These are phyloP conservation scores for Beauveria caledonica DNA, from an alignment of 2,329 filamentous ascomycete species.

Conservation along the genomic window DNA sequence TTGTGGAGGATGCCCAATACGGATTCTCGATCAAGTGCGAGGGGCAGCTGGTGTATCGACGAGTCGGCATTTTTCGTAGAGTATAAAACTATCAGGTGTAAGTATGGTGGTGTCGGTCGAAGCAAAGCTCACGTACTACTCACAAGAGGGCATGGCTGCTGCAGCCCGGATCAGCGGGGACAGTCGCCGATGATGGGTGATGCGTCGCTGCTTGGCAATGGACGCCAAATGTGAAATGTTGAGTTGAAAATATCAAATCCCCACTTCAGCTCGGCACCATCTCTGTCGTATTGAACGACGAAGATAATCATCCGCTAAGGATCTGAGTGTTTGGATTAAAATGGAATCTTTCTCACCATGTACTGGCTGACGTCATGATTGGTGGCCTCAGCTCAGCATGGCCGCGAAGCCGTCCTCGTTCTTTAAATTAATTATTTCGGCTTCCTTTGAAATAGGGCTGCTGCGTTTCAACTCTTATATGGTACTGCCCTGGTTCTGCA, in stretches of 20 bases:
- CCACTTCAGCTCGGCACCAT: neutral
- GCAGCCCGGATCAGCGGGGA: too few relatives aligned
- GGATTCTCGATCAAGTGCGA: neutral
- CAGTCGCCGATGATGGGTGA: neutral
- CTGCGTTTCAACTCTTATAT: neutral
- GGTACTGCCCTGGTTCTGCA: neutral
- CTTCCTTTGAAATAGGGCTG: neutral
- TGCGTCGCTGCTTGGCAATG: neutral
- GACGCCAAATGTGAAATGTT: neutral
- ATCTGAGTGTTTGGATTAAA: neutral
- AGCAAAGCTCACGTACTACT: neutral
- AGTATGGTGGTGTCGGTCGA: neutral
- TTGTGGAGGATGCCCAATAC: neutral
- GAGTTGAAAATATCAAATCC: neutral
- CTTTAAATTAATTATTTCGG: neutral
- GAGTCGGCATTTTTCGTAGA: neutral
- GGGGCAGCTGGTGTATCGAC: neutral
- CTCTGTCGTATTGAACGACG: neutral
- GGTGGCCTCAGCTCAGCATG: neutral
- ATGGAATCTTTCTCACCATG: neutral
- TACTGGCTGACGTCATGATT: neutral
- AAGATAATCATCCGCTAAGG: neutral
- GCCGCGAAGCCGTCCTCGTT: neutral
- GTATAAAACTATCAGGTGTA: neutral
- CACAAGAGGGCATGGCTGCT: neutral